A percentile compares a stretch with the other conserved stretches of the same genome.
Conservation (phyloP, 495 filamentous ascomycete genomes). For the Penicillium malachiteum region DNA sequence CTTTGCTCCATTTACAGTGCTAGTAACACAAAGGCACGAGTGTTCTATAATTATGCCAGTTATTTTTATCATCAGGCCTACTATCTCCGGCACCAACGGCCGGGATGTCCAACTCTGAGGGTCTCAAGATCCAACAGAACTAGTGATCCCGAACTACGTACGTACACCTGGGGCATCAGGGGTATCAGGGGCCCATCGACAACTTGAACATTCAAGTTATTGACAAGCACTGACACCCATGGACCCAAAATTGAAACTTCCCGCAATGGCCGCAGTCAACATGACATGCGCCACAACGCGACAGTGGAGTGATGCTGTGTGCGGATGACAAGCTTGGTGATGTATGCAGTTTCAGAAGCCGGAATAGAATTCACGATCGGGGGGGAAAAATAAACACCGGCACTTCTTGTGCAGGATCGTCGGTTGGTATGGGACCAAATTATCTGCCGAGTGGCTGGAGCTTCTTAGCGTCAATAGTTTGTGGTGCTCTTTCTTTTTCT, state of each 20-base stretch:
- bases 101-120: too few relatives aligned
- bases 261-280: too few relatives aligned
- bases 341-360: background rate
- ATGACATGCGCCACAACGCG: conserved; percentile 11
- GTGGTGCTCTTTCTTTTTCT: background rate
- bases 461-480: conserved; percentile 12
- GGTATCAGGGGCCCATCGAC: too few relatives aligned
- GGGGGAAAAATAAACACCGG: background rate
- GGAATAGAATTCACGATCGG: background rate
- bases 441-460: conserved; percentile 4
- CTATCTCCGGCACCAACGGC: too few relatives aligned
- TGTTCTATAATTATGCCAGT: too few relatives aligned
- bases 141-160: background rate
- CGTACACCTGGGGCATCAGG: too few relatives aligned
- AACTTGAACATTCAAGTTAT: background rate
- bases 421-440: background rate
- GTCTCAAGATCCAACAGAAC: too few relatives aligned
- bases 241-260: background rate
- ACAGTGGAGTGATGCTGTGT: background rate
- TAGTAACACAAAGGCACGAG: too few relatives aligned
- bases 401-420: conserved; percentile 3
- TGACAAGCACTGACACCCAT: background rate
- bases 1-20: too few relatives aligned
- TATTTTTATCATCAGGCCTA: too few relatives aligned
- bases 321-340: background rate